Percentiles rank a stretch among this genome's conserved stretches.
Evolutionary conservation across 306 rosid species (phyloP).

Genomic region (Prunus fruticosa): DNA sequence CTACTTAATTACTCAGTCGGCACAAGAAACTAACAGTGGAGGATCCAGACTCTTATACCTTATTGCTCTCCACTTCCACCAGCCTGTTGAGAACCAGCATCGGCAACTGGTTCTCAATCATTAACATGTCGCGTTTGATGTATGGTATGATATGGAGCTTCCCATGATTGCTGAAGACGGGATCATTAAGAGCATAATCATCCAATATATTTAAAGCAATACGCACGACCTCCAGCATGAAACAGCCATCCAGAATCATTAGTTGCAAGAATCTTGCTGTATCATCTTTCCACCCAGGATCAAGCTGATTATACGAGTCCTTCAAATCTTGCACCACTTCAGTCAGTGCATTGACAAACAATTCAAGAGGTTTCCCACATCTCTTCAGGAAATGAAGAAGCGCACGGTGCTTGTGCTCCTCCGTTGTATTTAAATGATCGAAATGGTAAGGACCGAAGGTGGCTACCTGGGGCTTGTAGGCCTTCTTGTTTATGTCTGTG

Average conservation of each 20-base stretch:
- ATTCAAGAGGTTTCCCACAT: conserved; percentile 16
- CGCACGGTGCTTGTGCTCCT: conserved; percentile 47
- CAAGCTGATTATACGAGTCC: conserved; percentile 38
- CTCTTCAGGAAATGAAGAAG: conserved; percentile 36
- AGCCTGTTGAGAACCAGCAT: conserved; percentile 34
- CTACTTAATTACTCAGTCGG: too few species aligned
- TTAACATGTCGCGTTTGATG: conserved; percentile 52
- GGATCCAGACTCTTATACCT: background rate
- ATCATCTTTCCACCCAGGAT: conserved; percentile 18
- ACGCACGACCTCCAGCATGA: conserved; percentile 38
- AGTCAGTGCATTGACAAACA: conserved; percentile 1
- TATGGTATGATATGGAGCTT: conserved; percentile 20
- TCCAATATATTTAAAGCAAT: background rate
- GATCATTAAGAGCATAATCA: conserved; percentile 44
- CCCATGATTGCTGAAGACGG: conserved; percentile 48
- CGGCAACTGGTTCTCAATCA: conserved; percentile 68
- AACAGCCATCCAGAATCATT: conserved; percentile 61
- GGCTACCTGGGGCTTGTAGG: conserved; percentile 43
- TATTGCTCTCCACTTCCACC: conserved; percentile 17
- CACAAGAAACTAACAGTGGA: background rate
- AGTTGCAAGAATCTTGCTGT: conserved; percentile 24
- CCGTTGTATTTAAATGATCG: conserved; percentile 19
- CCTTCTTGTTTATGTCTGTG: conserved; percentile 12
- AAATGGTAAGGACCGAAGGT: conserved; percentile 65
- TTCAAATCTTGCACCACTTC: conserved; percentile 31